Conservation (phyloP, 164 flowering plant species). For the Annona cherimola region DNA sequence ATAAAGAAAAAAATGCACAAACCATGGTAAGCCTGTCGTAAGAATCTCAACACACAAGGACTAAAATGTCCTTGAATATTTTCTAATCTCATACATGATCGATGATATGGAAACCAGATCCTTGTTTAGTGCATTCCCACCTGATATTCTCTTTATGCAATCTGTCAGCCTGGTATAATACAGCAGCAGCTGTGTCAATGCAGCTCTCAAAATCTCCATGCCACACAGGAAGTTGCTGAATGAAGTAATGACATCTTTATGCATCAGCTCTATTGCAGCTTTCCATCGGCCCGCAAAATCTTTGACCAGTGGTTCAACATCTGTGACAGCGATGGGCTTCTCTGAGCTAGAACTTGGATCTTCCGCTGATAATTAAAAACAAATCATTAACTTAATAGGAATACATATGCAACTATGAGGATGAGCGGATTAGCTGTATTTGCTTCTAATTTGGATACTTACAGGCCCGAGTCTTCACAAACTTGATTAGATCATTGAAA, state of each 20-base stretch:
- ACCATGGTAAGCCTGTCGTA: background rate
- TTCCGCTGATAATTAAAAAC: constrained; percentile 52
- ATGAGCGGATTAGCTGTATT: background rate
- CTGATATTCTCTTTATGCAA: constrained; percentile 69
- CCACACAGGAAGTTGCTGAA: constrained; percentile 97
- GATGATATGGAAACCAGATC: constrained; percentile 89
- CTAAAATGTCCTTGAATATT: constrained; percentile 81
- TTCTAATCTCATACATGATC: constrained; percentile 90
- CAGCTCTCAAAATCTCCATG: constrained; percentile 94
- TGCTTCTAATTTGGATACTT: constrained; percentile 25
- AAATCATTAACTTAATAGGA: constrained; percentile 9
- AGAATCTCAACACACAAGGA: background rate
- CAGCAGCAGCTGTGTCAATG: constrained; percentile 88
- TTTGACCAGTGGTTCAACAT: constrained; percentile 90
- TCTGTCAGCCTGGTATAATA: constrained; percentile 95
- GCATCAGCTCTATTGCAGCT: constrained; percentile 92
- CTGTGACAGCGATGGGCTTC: constrained; percentile 55
- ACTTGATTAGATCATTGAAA: constrained; percentile 76
- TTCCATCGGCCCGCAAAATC: constrained; percentile 96
- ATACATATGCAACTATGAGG: background rate
- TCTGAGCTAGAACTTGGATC: constrained; percentile 58
- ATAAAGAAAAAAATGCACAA: background rate
- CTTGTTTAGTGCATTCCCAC: constrained; percentile 76
- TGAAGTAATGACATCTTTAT: constrained; percentile 94
- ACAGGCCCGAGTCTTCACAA: constrained; percentile 89